These are phyloP conservation scores for Perilla frutescens DNA, from an alignment of 257 asterid species.

Conservation along the genomic window DNA sequence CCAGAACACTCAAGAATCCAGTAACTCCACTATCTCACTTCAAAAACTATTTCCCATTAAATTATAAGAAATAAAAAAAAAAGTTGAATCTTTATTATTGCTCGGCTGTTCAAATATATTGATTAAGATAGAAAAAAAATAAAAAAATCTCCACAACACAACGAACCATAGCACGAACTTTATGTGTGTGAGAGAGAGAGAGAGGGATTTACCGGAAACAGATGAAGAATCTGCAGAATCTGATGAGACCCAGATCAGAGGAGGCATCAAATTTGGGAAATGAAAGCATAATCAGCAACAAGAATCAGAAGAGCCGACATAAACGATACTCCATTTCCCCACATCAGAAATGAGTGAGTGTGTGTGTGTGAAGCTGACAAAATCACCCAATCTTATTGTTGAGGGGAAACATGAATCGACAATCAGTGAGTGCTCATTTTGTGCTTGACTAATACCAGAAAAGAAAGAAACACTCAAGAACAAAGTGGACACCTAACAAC, in stretches of 20 bases:
- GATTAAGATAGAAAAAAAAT: constrained; percentile 14
- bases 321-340: constrained; percentile 50
- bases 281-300: constrained; percentile 57
- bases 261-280: constrained; percentile 54
- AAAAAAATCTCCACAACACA: constrained; percentile 25
- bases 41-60: constrained; percentile 17
- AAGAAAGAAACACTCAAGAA: constrained; percentile 44
- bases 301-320: constrained; percentile 46
- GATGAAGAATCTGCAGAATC: constrained; percentile 64
- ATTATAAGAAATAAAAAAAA: constrained; percentile 28
- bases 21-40: constrained; percentile 13
- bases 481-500: constrained; percentile 32
- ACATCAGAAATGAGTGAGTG: constrained; percentile 23
- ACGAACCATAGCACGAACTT: not conserved
- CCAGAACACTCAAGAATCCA: constrained; percentile 20
- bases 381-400: constrained; percentile 35
- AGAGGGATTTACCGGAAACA: constrained; percentile 55
- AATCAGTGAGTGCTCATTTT: constrained; percentile 33
- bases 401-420: constrained; percentile 7
- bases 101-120: not conserved
- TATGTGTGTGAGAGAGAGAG: not conserved
- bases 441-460: constrained; percentile 37
- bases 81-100: constrained; percentile 25
- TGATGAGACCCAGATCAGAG: constrained; percentile 63
- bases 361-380: constrained; percentile 32